These are phyloP conservation scores for Trichoderma koningiopsis DNA, from an alignment of 2,329 filamentous ascomycete genomes.

Conservation along the genomic window DNA sequence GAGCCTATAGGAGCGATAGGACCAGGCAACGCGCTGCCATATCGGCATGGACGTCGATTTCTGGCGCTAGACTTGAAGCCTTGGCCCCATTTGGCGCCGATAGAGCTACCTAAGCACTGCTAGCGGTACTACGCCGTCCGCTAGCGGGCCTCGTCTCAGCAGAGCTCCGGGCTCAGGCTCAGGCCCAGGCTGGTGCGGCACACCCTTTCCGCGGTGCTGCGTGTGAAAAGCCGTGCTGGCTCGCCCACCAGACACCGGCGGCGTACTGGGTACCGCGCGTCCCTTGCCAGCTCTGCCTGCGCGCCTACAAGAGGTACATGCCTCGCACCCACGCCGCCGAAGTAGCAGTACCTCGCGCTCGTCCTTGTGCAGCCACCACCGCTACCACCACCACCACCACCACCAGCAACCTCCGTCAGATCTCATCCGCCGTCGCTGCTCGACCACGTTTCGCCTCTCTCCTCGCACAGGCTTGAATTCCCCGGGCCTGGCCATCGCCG, in stretches of 20 bases:
- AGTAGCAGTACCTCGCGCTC: background rate
- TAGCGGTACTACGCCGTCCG: background rate
- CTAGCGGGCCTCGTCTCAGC: background rate
- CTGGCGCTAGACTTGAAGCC: background rate
- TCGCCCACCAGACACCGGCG: background rate
- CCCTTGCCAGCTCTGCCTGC: background rate
- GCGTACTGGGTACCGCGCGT: background rate
- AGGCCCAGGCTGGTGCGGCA: slow-evolving; percentile 5
- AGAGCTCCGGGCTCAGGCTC: slow-evolving; percentile 8
- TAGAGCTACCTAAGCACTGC: slow-evolving; percentile 6
- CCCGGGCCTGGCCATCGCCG: slow-evolving; percentile 7
- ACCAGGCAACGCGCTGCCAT: background rate
- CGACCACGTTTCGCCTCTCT: background rate
- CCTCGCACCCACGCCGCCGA: background rate
- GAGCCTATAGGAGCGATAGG: background rate
- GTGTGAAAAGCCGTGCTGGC: background rate
- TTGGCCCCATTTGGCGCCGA: slow-evolving; percentile 13
- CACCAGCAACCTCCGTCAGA: background rate
- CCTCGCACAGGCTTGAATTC: slow-evolving; percentile 5
- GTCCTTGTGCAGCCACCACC: background rate
- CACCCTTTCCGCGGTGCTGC: background rate
- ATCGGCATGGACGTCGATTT: background rate
- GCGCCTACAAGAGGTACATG: background rate
- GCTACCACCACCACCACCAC: background rate
- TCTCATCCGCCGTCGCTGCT: background rate